Evolutionary conservation across 2,329 filamentous ascomycete genomes (phyloP).

Genomic region (Paecilomyces sp.): DNA sequence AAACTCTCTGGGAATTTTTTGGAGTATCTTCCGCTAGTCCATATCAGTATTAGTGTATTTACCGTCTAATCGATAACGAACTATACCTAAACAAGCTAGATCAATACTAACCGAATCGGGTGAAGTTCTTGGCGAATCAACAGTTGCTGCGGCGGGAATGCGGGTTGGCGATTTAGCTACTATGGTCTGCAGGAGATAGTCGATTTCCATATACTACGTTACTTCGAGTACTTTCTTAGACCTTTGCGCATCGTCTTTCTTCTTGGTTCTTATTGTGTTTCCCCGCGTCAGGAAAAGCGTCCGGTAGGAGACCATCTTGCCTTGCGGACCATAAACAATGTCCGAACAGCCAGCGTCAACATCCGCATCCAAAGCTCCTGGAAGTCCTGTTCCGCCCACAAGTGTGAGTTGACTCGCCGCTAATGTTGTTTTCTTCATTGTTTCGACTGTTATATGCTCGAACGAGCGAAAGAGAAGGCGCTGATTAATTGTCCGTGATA

Average conservation of each 20-base stretch:
- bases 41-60: conserved; percentile 1
- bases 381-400: background rate
- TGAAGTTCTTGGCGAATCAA: background rate
- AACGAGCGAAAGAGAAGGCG: background rate
- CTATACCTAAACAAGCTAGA: background rate
- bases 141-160: background rate
- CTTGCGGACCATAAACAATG: background rate
- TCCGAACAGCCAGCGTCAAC: background rate
- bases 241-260: background rate
- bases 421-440: background rate
- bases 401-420: background rate
- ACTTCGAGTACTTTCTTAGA: conserved; percentile 5
- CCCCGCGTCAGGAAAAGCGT: too few species aligned
- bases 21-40: conserved; percentile 14
- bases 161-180: background rate
- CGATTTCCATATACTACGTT: background rate
- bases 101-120: too few species aligned
- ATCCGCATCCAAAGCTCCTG: background rate
- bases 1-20: conserved; percentile 25
- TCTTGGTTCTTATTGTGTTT: background rate
- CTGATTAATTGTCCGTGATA: too few species aligned
- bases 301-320: background rate
- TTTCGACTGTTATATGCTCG: background rate
- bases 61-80: background rate
- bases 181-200: background rate